A percentile compares a stretch with the other conserved stretches of the same genome.
Evolutionary conservation across 2,329 filamentous ascomycete species (phyloP).

Genomic region (Cordyceps farinosa): DNA sequence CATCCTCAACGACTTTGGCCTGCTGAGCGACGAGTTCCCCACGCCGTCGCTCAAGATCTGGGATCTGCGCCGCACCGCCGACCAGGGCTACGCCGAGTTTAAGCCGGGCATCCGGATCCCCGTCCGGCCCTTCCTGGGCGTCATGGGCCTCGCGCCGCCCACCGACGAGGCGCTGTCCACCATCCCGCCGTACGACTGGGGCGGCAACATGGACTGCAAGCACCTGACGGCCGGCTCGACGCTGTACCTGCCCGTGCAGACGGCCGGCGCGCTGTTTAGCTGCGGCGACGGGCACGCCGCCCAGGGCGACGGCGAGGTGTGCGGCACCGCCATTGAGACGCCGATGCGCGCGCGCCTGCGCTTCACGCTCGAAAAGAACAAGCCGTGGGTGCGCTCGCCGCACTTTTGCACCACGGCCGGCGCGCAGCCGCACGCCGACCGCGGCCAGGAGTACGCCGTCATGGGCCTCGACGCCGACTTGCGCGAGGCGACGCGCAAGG

Average conservation of each 20-base stretch:
- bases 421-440: constrained; percentile 20
- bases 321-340: constrained; percentile 55
- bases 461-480: constrained; percentile 47
- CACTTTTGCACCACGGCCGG: constrained; percentile 41
- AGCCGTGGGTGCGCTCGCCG: constrained; percentile 43
- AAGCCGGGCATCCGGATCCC: constrained; percentile 46
- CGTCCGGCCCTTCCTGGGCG: constrained; percentile 48
- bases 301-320: constrained; percentile 53
- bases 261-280: constrained; percentile 48
- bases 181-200: constrained; percentile 48
- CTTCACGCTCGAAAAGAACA: constrained; percentile 46
- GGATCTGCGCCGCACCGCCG: constrained; percentile 33
- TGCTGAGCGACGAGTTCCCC: constrained; percentile 46
- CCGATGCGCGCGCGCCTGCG: constrained; percentile 46
- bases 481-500: constrained; percentile 46
- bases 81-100: constrained; percentile 37
- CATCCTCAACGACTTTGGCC: constrained; percentile 48
- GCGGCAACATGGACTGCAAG: constrained; percentile 54
- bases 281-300: constrained; percentile 53
- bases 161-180: constrained; percentile 43
- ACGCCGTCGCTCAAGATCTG: constrained; percentile 45
- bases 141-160: constrained; percentile 48
- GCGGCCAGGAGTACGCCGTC: constrained; percentile 40
- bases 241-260: constrained; percentile 48
- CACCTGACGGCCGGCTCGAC: constrained; percentile 44